Conservation (phyloP, 129 eudicot genomes). For the Ambrosia trifida region DNA sequence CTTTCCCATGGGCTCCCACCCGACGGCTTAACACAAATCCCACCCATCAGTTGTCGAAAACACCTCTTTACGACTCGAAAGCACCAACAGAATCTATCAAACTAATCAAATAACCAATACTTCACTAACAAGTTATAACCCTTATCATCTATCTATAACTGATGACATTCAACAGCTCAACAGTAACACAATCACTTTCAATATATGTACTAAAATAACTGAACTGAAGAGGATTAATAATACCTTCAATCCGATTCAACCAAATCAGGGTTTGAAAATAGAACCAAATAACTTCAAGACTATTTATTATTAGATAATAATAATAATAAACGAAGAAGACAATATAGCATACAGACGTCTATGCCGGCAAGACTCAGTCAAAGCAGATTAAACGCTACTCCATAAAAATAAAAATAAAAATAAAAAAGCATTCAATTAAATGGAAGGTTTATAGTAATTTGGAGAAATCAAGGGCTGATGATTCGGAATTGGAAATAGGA, state of each 20-base stretch:
- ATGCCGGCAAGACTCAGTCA: conserved; percentile 30
- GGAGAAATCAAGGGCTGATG: neutral
- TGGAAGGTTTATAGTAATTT: conserved; percentile 1
- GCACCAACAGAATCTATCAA: conserved; percentile 6
- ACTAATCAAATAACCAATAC: neutral
- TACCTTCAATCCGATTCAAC: conserved; percentile 17
- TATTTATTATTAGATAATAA: neutral
- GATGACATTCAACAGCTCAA: neutral
- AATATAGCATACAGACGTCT: conserved; percentile 9
- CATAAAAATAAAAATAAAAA: too few relatives aligned
- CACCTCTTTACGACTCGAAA: neutral
- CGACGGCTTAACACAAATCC: conserved; percentile 65
- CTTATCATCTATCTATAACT: neutral
- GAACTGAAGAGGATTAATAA: conserved; percentile 4
- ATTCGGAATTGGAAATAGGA: neutral
- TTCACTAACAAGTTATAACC: neutral
- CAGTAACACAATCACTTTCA: neutral
- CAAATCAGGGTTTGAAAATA: conserved; percentile 24
- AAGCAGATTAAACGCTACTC: conserved; percentile 17
- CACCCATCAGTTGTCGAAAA: conserved; percentile 47
- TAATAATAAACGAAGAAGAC: conserved; percentile 13
- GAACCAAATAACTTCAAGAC: conserved; percentile 16
- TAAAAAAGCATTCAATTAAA: too few relatives aligned
- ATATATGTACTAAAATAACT: neutral
- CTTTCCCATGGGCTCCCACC: conserved; percentile 49